phyloP scores from a whole-genome alignment of 805 yeast species.

The Spathaspora sp. region DNA sequence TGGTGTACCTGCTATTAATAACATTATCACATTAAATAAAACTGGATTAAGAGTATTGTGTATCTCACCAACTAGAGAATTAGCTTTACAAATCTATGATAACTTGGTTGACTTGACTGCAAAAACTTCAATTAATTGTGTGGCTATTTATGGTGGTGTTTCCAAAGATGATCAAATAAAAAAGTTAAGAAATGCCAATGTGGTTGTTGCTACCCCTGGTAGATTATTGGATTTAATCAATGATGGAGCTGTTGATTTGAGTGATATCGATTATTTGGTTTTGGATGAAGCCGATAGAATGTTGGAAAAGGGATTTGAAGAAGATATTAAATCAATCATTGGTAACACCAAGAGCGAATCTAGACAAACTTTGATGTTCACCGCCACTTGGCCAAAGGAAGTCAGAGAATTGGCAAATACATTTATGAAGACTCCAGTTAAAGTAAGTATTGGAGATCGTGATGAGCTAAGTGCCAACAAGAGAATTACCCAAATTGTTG shows the following conservation, averaged over 20 bases:
- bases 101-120: constrained; percentile 67
- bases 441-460: constrained; percentile 88
- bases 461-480: constrained; percentile 94
- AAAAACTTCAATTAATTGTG: constrained; percentile 61
- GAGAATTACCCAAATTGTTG: constrained; percentile 89
- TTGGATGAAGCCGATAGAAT: constrained; percentile 98
- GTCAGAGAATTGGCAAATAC: constrained; percentile 87
- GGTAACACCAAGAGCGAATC: constrained; percentile 45
- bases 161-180: constrained; percentile 88
- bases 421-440: constrained; percentile 83
- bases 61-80: constrained; percentile 95
- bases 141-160: constrained; percentile 96
- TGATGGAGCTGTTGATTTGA: constrained; percentile 76
- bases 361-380: constrained; percentile 95
- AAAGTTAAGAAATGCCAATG: constrained; percentile 61
- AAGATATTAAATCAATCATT: constrained; percentile 85
- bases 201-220: constrained; percentile 98
- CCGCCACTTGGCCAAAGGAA: constrained; percentile 99
- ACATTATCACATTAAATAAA: constrained; percentile 45
- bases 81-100: constrained; percentile 91
- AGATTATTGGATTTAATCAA: constrained; percentile 85
- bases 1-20: constrained; percentile 93
- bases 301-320: constrained; percentile 98
- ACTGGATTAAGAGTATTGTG: constrained; percentile 71
- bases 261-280: constrained; percentile 70